These are phyloP conservation scores for Colletotrichum liaoningense DNA, from an alignment of 2,329 filamentous ascomycete species.

Conservation along the genomic window DNA sequence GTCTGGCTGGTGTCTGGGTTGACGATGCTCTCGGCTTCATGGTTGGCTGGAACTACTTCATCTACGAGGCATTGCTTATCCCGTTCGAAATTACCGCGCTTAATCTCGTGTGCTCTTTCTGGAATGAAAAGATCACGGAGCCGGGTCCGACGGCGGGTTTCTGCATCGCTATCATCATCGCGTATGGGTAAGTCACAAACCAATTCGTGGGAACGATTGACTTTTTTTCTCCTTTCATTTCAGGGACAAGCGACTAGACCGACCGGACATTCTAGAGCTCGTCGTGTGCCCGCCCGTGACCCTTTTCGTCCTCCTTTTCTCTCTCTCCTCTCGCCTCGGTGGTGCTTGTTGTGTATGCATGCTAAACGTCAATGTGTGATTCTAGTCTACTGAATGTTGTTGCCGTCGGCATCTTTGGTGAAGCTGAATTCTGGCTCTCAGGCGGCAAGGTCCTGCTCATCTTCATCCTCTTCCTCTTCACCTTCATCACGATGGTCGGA, in stretches of 20 bases:
- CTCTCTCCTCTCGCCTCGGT: neutral
- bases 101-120: conserved; percentile 40
- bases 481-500: conserved; percentile 55
- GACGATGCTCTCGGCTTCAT: conserved; percentile 67
- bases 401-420: conserved; percentile 56
- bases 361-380: conserved; percentile 31
- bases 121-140: conserved; percentile 36
- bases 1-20: conserved; percentile 52
- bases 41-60: conserved; percentile 72
- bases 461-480: conserved; percentile 71
- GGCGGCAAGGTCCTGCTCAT: conserved; percentile 67
- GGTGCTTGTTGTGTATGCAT: conserved; percentile 25
- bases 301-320: neutral
- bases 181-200: conserved; percentile 28
- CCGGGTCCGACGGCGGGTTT: conserved; percentile 38
- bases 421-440: conserved; percentile 69
- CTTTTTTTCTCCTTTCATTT: neutral
- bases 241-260: conserved; percentile 21
- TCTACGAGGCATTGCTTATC: conserved; percentile 54
- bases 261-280: conserved; percentile 15
- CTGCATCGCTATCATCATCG: conserved; percentile 37
- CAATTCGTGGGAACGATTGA: conserved; percentile 14
- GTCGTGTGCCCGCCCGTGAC: conserved; percentile 22
- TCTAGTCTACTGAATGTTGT: conserved; percentile 37
- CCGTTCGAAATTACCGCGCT: conserved; percentile 44